A percentile compares a stretch with the other conserved stretches of the same genome.
Conservation (phyloP, 768 basidiomycete genomes). For the Tephrocybe rancida region DNA sequence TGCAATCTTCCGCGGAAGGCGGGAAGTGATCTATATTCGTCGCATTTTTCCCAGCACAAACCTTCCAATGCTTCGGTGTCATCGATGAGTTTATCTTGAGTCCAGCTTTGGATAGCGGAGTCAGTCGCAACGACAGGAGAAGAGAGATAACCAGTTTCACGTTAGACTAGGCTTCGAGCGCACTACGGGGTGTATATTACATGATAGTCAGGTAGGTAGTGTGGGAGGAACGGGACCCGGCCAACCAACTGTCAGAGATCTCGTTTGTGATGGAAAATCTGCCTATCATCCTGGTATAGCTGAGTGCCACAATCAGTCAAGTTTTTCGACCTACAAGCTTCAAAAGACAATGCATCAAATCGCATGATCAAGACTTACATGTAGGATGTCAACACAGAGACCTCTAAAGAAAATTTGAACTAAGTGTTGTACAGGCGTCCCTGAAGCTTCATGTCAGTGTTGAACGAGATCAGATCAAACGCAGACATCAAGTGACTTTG, state of each 20-base stretch:
- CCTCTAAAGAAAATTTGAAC: constrained; percentile 23
- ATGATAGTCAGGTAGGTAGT: not conserved
- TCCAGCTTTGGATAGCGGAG: constrained; percentile 5
- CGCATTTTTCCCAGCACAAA: constrained; percentile 37
- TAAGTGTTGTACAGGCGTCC: constrained; percentile 25
- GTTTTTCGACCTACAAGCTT: constrained; percentile 6
- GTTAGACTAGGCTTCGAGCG: not conserved
- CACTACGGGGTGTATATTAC: not conserved
- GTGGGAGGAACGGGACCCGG: not conserved
- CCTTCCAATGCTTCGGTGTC: constrained; percentile 39
- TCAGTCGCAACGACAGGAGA: constrained; percentile 7
- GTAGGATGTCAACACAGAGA: constrained; percentile 15
- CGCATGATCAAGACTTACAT: constrained; percentile 24
- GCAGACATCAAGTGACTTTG: constrained; percentile 12
- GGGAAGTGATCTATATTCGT: constrained; percentile 41
- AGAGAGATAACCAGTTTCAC: not conserved
- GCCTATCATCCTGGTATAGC: constrained; percentile 19
- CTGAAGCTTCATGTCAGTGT: constrained; percentile 34
- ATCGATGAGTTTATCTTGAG: constrained; percentile 39
- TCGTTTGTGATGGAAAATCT: constrained; percentile 3
- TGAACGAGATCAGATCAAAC: constrained; percentile 13
- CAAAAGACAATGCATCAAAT: constrained; percentile 29
- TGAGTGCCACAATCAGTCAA: constrained; percentile 42
- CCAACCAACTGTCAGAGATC: not conserved
- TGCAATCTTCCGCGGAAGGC: constrained; percentile 51